Evolutionary conservation across 2,329 filamentous ascomycete species (phyloP).

Genomic region (Phyllosticta citriasiana): DNA sequence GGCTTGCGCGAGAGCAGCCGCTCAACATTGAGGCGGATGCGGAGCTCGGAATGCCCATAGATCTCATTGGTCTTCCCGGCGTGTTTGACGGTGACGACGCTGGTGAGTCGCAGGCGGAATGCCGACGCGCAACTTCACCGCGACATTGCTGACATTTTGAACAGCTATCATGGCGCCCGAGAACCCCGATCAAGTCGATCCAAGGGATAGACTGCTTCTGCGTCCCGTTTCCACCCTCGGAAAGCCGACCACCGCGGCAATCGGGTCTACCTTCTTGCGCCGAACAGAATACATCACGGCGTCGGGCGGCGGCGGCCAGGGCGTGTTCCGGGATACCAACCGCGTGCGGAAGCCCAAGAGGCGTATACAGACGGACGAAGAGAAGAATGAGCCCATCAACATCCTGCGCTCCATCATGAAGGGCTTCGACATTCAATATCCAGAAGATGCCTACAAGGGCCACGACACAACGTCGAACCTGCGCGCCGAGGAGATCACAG

Average conservation of each 20-base stretch:
- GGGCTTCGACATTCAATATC: slow-evolving; percentile 55
- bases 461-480: slow-evolving; percentile 49
- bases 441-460: slow-evolving; percentile 55
- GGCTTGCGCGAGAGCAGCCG: slow-evolving; percentile 81
- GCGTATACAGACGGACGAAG: slow-evolving; percentile 21
- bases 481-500: slow-evolving; percentile 42
- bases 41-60: slow-evolving; percentile 94
- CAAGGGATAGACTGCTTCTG: slow-evolving; percentile 74
- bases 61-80: slow-evolving; percentile 87
- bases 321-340: slow-evolving; percentile 24
- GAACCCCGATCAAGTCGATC: slow-evolving; percentile 61
- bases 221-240: slow-evolving; percentile 75
- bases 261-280: slow-evolving; percentile 84
- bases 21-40: slow-evolving; percentile 96
- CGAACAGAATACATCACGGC: slow-evolving; percentile 88
- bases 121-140: slow-evolving; percentile 5
- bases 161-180: slow-evolving; percentile 73
- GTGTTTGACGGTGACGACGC: slow-evolving; percentile 93
- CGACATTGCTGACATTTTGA: slow-evolving; percentile 15
- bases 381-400: slow-evolving; percentile 49
- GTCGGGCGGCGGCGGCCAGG: slow-evolving; percentile 31
- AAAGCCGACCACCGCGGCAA: slow-evolving; percentile 66
- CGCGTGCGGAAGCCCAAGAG: slow-evolving; percentile 32
- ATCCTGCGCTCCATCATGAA: slow-evolving; percentile 52
- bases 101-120: slow-evolving; percentile 46